These are phyloP conservation scores for Aureoboletus auriporus DNA, from an alignment of 768 basidiomycete genomes.

Conservation along the genomic window DNA sequence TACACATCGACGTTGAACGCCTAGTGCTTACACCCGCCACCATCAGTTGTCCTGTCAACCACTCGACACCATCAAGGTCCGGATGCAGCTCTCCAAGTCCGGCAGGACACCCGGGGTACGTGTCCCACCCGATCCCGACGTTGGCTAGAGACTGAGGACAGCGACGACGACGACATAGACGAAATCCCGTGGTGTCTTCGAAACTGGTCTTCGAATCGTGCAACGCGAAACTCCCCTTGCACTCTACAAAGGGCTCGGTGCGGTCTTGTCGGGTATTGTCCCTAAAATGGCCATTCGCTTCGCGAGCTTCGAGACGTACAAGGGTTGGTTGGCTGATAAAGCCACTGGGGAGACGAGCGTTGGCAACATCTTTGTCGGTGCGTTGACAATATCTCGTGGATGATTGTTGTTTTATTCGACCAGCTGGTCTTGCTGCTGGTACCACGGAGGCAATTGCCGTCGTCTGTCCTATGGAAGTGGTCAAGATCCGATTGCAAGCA, in stretches of 20 bases:
- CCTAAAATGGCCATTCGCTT: slow-evolving; percentile 99
- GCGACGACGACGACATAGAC: slow-evolving; percentile 46
- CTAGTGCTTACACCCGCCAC: slow-evolving; percentile 2
- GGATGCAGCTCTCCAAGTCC: slow-evolving; percentile 96
- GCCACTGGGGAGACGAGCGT: slow-evolving; percentile 76
- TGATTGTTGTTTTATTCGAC: neutral
- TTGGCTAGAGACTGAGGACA: neutral
- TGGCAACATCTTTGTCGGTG: slow-evolving; percentile 84
- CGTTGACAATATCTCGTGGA: slow-evolving; percentile 17
- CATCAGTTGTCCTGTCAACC: slow-evolving; percentile 78
- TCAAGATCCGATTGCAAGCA: slow-evolving; percentile 97
- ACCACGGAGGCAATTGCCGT: slow-evolving; percentile 93
- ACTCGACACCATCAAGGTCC: slow-evolving; percentile 98
- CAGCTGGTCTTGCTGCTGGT: slow-evolving; percentile 93
- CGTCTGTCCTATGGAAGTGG: slow-evolving; percentile 98
- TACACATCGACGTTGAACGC: neutral
- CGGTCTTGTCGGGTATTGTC: slow-evolving; percentile 93
- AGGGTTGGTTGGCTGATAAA: slow-evolving; percentile 71
- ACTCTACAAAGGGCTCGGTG: slow-evolving; percentile 96
- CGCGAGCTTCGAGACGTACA: slow-evolving; percentile 96
- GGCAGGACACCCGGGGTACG: slow-evolving; percentile 78
- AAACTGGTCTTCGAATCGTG: slow-evolving; percentile 85
- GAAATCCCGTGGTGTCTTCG: slow-evolving; percentile 88
- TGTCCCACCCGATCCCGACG: slow-evolving; percentile 15
- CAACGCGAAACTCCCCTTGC: slow-evolving; percentile 91